Evolutionary conservation across 495 filamentous ascomycete genomes (phyloP), one percentile per base, ranked within the genome.

Genomic region (Penicillium ucsense): DNA sequence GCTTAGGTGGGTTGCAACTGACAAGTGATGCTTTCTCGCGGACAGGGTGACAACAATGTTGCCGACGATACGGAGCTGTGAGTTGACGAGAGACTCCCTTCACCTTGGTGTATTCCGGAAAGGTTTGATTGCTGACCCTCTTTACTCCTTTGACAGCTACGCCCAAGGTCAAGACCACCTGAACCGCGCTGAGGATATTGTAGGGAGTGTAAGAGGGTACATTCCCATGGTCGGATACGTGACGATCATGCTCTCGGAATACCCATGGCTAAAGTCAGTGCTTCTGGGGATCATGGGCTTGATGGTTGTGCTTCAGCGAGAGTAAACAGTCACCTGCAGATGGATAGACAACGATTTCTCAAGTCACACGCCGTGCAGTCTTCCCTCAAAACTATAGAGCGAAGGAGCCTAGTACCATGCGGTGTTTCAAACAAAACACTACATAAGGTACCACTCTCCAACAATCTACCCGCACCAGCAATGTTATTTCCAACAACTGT

Each of bases 201-300:
- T 97, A 41, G 92, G 92, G 31, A 94, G 87, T 60, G 92, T 97
- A 12, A 74, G 89, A 8, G 92, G 80, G n/a, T 99, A 89, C 63
- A 82, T 97, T 37, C 92, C 92, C 0, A 88, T 89, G 59, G 90
- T 99, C 4, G 92, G 92, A 37, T 99, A 97, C 61, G 90, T 97
- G 31, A 99, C 92, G 6, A 99, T 99, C 58, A 76, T 99, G 70
- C 74, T 99, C 45, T 89, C 85, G 48, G 92, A 99, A 65, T 85
- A 99, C 62, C 92, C 94, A 11, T 97, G 92, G 94, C 58, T 96
- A 54, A 99, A 99, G 79, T 90, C 85, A 9, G 89, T 83, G 2
- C 82, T 97, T 77, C 63, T 99, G 58, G 91, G 88, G 3, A 71
- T 96, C 4, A 99, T 99, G 92, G 92, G 92, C 0, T 61, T 96